Conservation (phyloP, 1,139 yeast genomes). For the Suhomyces ambrosiae region DNA sequence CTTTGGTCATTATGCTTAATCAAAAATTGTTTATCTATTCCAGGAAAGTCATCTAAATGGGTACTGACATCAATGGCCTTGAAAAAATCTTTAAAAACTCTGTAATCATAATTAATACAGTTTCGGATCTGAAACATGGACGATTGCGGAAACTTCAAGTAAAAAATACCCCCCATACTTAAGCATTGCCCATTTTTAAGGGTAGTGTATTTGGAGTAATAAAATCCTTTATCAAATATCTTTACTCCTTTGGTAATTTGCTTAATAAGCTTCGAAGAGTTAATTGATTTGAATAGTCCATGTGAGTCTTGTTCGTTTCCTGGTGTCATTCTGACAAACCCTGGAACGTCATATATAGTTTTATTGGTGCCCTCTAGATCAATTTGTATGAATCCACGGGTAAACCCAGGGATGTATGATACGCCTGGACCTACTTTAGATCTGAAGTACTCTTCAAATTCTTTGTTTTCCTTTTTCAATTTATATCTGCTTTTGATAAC, state of each 20-base stretch:
- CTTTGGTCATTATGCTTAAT: constrained; percentile 26
- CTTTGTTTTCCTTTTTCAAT: constrained; percentile 16
- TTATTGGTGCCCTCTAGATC: constrained; percentile 28
- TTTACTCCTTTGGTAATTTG: constrained; percentile 40
- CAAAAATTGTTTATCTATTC: constrained; percentile 33
- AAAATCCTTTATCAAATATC: constrained; percentile 36
- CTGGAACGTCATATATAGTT: constrained; percentile 58
- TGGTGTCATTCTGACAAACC: constrained; percentile 31
- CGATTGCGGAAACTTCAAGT: constrained; percentile 40
- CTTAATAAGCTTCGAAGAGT: constrained; percentile 34
- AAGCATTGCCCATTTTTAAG: constrained; percentile 48
- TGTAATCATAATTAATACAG: constrained; percentile 34
- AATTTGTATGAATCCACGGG: constrained; percentile 48
- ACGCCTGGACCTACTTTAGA: constrained; percentile 45
- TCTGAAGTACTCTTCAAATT: constrained; percentile 20
- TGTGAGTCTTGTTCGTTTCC: constrained; percentile 19
- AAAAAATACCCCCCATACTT: constrained; percentile 65
- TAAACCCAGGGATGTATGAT: constrained; percentile 58
- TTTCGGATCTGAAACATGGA: constrained; percentile 48
- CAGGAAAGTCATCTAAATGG: constrained; percentile 20
- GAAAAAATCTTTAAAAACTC: constrained; percentile 29
- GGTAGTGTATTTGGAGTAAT: constrained; percentile 39
- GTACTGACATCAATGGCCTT: constrained; percentile 28
- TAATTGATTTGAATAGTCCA: constrained; percentile 33
- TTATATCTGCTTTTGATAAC: constrained; percentile 13